Evolutionary conservation across 1,139 yeast genomes (phyloP), one percentile per base, ranked within the genome.

Genomic region (Taphrina betulina): DNA sequence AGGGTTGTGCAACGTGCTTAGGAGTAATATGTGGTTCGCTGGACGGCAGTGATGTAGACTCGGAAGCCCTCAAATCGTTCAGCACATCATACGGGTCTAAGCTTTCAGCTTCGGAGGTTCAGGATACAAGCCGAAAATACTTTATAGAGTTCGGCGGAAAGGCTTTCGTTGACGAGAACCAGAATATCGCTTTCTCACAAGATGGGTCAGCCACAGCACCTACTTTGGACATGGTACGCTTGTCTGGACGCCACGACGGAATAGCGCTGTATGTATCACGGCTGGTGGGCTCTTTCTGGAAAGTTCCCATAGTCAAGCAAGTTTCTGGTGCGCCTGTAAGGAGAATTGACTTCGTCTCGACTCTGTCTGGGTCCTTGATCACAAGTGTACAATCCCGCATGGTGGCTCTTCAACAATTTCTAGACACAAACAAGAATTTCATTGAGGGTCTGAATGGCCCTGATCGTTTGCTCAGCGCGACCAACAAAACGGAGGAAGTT

Each of bases 181-280:
- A 64, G 38, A 64, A 63, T 38, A 38, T 48, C 29, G 28, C 53
- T 31, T 44, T 48, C 28, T 50, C 45, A 5, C 37, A 51, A 8
- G 58, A 55, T 23, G 57, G 41, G 14, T 37, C 60, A 3, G 44
- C 36, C 29, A 36, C 29, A 8, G 34, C 44, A 16, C 56, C 53
- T 2, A 40, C 48, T 12, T 76, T 83, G 44, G 89, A 84, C 62
- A 83, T 84, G 66, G 95, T 92, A 7, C 80, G 87, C 33, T 76
- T 92, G 61, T 86, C 96, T 71, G 95, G 95, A 63, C 75, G 96
- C 62, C 89, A 90, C 65, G 92, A 88, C 68, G 97, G 96, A 52
- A 79, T 89, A n/a, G 83, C 94, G 17, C 77, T 89, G 42, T 78
- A 90, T 59, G 72, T 89, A 34, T 78, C 95, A 0, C 79, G 98